phyloP scores from a whole-genome alignment of 345 rosid genomes.

The Rhodamnia rubescens region DNA sequence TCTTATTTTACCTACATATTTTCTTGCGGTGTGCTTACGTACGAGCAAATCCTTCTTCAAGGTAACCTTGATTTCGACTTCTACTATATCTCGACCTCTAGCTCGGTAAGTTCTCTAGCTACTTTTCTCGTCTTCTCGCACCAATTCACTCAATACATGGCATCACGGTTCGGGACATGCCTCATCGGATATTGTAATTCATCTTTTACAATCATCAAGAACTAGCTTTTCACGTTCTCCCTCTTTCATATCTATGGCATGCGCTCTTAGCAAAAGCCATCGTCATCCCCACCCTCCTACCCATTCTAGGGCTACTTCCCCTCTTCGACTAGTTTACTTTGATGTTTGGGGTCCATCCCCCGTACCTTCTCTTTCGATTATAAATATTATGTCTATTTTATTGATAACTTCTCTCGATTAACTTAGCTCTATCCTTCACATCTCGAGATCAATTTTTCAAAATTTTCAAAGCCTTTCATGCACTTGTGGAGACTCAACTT shows the following conservation, averaged over 20 bases:
- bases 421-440: not conserved
- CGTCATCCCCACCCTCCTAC: too few relatives aligned
- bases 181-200: too few relatives aligned
- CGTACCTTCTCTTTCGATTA: too few relatives aligned
- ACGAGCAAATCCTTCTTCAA: not conserved
- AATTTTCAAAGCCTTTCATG: not conserved
- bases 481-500: not conserved
- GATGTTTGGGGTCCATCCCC: not conserved
- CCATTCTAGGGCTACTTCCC: not conserved
- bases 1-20: not conserved
- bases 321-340: not conserved
- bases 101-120: not conserved
- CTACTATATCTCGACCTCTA: not conserved
- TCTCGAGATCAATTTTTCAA: not conserved
- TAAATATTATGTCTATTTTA: not conserved
- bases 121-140: too few relatives aligned
- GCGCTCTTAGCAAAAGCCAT: not conserved
- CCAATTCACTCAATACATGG: too few relatives aligned
- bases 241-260: not conserved
- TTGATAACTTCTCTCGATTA: too few relatives aligned
- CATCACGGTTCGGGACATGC: too few relatives aligned
- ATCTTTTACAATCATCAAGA: too few relatives aligned
- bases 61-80: rapidly evolving
- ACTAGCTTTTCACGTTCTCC: too few relatives aligned
- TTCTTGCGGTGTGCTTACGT: not conserved